Evolutionary conservation across 306 rosid species (phyloP).

Genomic region (Casuarina cunninghamiana): DNA sequence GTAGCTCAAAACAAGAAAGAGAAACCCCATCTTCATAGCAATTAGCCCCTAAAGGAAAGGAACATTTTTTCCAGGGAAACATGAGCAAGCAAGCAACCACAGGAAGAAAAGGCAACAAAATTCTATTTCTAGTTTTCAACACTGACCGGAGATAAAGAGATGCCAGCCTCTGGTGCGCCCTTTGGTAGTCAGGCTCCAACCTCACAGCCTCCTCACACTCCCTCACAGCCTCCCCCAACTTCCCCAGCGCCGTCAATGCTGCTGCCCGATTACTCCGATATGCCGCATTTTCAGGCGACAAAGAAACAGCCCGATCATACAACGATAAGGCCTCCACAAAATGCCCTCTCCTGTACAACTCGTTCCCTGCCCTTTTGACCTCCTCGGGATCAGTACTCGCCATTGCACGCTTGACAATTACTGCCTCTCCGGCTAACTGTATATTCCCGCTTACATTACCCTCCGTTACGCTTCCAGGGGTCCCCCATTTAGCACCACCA

Average conservation of each 20-base stretch:
- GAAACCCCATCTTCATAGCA: constrained; percentile 17
- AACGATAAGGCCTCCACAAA: constrained; percentile 73
- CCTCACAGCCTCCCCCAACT: constrained; percentile 68
- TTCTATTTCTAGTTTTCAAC: constrained; percentile 8
- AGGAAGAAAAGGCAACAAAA: not conserved
- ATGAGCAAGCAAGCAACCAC: not conserved
- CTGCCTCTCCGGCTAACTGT: not conserved
- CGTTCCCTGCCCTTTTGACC: constrained; percentile 68
- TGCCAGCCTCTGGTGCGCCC: constrained; percentile 88
- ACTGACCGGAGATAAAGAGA: constrained; percentile 77
- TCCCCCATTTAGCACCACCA: constrained; percentile 30
- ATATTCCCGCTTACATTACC: constrained; percentile 2
- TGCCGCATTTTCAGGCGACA: constrained; percentile 71
- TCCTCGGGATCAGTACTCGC: constrained; percentile 70
- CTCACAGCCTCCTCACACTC: constrained; percentile 89
- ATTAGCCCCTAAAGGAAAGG: not conserved
- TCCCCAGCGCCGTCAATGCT: constrained; percentile 78
- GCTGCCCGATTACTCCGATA: constrained; percentile 82
- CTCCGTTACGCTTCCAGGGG: not conserved
- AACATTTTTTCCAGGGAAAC: constrained; percentile 1
- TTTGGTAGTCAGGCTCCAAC: constrained; percentile 64
- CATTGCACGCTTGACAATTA: not conserved
- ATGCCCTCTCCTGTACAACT: constrained; percentile 54
- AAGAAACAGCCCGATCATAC: constrained; percentile 76
- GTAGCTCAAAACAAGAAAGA: constrained; percentile 12